A percentile compares a stretch with the other conserved stretches of the same genome.
phyloP scores from a whole-genome alignment of 352 stramenopile genomes.

The Lagenidium giganteum region DNA sequence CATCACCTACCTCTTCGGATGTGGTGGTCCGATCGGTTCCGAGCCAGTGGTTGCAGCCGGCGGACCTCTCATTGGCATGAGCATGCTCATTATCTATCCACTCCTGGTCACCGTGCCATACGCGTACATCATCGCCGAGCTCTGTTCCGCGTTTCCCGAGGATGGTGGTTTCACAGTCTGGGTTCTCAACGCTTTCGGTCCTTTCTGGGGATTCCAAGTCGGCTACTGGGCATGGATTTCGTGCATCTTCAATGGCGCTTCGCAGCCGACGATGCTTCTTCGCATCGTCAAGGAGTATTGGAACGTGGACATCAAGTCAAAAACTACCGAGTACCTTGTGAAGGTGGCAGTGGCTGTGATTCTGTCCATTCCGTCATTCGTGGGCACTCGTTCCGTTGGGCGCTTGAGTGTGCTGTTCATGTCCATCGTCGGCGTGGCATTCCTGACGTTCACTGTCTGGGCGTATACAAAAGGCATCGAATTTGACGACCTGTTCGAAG shows the following conservation, averaged over 20 bases:
- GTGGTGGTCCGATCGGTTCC: conserved; percentile 18
- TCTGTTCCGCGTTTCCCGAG: conserved; percentile 83
- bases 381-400: conserved; percentile 28
- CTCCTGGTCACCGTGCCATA: conserved; percentile 84
- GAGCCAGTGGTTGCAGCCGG: conserved; percentile 19
- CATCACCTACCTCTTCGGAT: conserved; percentile 25
- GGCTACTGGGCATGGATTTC: conserved; percentile 71
- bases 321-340: conserved; percentile 20
- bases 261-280: conserved; percentile 47
- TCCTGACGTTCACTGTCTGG: conserved; percentile 71
- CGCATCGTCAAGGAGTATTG: conserved; percentile 31
- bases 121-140: conserved; percentile 82
- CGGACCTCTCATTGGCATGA: conserved; percentile 48
- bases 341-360: conserved; percentile 25
- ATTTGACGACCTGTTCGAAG: conserved; percentile 90
- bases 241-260: conserved; percentile 33
- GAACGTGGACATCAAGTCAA: conserved; percentile 18
- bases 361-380: conserved; percentile 26
- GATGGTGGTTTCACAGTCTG: conserved; percentile 73
- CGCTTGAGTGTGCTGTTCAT: conserved; percentile 24
- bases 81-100: conserved; percentile 73
- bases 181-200: conserved; percentile 86
- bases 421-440: conserved; percentile 60
- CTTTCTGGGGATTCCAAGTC: conserved; percentile 65
- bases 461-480: conserved; percentile 25